Conservation (phyloP, 1,284 basidiomycete genomes). For the Agaricales sp. region DNA sequence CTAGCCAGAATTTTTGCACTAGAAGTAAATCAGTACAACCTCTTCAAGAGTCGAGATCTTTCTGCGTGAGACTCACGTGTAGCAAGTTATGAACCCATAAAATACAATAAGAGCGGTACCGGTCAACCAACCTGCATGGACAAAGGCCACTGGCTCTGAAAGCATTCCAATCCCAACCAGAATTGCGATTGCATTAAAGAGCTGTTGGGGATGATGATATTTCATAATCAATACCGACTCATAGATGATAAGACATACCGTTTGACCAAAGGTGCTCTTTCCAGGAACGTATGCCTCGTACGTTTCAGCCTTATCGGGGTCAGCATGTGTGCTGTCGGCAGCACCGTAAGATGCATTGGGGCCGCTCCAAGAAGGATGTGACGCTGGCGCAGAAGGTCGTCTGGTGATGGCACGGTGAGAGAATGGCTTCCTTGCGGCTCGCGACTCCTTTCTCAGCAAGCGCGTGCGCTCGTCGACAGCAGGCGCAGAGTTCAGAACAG, state of each 20-base stretch:
- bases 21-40: conserved; percentile 4
- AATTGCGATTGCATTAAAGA: conserved; percentile 88
- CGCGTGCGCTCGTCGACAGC: conserved; percentile 17
- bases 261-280: conserved; percentile 71
- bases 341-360: not conserved
- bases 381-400: not conserved
- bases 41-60: not conserved
- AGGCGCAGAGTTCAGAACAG: conserved; percentile 30
- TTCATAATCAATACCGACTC: conserved; percentile 4
- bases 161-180: conserved; percentile 85
- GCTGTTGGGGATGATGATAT: too few relatives aligned
- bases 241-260: conserved; percentile 37
- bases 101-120: conserved; percentile 68
- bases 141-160: conserved; percentile 82
- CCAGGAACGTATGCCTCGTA: not conserved
- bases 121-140: conserved; percentile 78
- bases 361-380: not conserved
- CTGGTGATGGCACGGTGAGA: too few relatives aligned
- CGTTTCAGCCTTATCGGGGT: not conserved
- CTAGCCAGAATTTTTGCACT: conserved; percentile 80
- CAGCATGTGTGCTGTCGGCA: not conserved
- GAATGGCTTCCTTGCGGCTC: conserved; percentile 5
- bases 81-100: conserved; percentile 77
- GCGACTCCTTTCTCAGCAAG: not conserved
- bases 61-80: conserved; percentile 53